Percentiles rank a stretch among this genome's conserved stretches.
These are phyloP conservation scores for Whalleya microplaca DNA, from an alignment of 2,329 filamentous ascomycete species.

Conservation along the genomic window DNA sequence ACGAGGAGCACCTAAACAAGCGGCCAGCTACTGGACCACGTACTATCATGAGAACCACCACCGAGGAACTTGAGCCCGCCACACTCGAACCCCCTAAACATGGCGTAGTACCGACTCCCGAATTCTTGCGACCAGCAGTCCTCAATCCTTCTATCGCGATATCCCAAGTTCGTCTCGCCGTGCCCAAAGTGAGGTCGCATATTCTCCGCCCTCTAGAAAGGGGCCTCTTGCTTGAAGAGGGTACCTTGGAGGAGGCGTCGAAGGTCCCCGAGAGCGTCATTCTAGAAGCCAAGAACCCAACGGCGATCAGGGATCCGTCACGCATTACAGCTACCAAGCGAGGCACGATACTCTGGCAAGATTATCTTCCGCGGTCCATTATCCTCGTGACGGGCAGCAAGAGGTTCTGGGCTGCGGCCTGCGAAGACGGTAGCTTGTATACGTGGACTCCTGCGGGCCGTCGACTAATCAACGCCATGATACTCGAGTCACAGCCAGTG, in stretches of 20 bases:
- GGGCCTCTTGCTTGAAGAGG: constrained; percentile 58
- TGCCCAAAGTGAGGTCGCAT: constrained; percentile 82
- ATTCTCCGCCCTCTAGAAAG: constrained; percentile 82
- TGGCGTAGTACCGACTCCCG: constrained; percentile 71
- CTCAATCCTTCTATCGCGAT: constrained; percentile 80
- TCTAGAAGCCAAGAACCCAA: constrained; percentile 86
- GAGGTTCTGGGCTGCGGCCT: constrained; percentile 89
- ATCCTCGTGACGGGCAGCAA: constrained; percentile 90
- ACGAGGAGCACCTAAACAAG: constrained; percentile 58
- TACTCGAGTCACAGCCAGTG: constrained; percentile 90
- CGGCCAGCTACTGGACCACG: constrained; percentile 68
- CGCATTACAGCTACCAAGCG: constrained; percentile 81
- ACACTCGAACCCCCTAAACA: constrained; percentile 61
- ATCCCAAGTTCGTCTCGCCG: constrained; percentile 82
- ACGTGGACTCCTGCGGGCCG: constrained; percentile 92
- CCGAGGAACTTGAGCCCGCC: constrained; percentile 78
- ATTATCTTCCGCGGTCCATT: constrained; percentile 84
- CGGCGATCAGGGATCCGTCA: constrained; percentile 77
- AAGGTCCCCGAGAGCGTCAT: constrained; percentile 72
- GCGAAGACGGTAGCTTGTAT: constrained; percentile 89
- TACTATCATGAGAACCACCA: constrained; percentile 74
- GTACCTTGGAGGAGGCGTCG: constrained; percentile 61
- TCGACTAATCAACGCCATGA: constrained; percentile 79
- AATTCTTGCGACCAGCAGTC: constrained; percentile 86
- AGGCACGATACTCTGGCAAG: constrained; percentile 85